These are phyloP conservation scores for Syzygium aqueum DNA, from an alignment of 345 rosid genomes.

Conservation along the genomic window DNA sequence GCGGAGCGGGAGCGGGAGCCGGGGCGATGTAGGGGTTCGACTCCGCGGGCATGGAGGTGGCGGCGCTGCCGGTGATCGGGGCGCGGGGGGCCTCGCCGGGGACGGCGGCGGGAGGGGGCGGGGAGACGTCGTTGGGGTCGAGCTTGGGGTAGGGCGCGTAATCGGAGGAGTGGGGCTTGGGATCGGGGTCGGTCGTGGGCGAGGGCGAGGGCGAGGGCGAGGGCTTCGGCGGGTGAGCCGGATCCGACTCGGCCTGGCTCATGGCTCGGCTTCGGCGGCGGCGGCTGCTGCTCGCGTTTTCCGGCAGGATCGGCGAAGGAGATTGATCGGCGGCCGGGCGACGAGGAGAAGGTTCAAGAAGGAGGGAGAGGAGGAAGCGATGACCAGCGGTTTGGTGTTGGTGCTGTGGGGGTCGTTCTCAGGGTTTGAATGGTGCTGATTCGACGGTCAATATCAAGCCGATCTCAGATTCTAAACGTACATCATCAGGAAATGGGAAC, in stretches of 20 bases:
- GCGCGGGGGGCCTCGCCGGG: constrained; percentile 20
- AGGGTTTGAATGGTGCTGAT: neutral
- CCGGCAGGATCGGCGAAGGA: neutral
- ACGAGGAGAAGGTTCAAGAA: neutral
- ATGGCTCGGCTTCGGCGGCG: neutral
- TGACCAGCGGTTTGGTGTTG: neutral
- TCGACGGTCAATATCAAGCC: neutral
- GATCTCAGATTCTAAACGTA: neutral
- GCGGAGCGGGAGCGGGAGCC: constrained; percentile 30
- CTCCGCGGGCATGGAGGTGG: constrained; percentile 80
- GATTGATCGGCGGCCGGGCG: neutral
- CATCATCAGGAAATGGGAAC: neutral
- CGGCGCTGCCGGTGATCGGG: constrained; percentile 35
- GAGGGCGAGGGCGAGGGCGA: neutral
- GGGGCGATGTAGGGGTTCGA: constrained; percentile 78
- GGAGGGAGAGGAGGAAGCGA: neutral
- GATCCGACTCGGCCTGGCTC: constrained; percentile 14
- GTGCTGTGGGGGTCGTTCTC: neutral
- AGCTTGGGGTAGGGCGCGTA: constrained; percentile 89
- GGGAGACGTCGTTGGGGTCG: constrained; percentile 67
- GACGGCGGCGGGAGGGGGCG: constrained; percentile 36
- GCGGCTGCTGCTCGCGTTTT: neutral
- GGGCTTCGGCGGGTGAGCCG: neutral
- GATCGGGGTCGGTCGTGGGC: neutral
- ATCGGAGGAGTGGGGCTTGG: constrained; percentile 44